Evolutionary conservation across 495 filamentous ascomycete species (phyloP).

Genomic region (Chaetomidium leptoderma): DNA sequence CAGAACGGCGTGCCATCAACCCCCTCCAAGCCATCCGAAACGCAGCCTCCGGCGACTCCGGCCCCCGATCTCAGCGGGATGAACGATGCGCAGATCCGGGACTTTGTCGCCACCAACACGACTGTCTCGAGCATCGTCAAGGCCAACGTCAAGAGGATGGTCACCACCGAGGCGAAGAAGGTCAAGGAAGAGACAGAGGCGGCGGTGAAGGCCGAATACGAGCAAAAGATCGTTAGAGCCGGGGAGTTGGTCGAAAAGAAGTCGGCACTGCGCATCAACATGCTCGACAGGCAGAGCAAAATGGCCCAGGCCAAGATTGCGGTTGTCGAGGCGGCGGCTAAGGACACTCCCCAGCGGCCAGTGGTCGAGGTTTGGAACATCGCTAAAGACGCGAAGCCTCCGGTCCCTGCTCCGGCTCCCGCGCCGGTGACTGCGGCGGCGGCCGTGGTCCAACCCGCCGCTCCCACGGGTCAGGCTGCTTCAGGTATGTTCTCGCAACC

Average conservation of each 20-base stretch:
- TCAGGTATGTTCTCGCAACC: slow-evolving; percentile 25
- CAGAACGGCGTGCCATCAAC: slow-evolving; percentile 38
- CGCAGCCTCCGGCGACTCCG: slow-evolving; percentile 31
- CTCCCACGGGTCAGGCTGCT: slow-evolving; percentile 21
- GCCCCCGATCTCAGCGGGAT: slow-evolving; percentile 38
- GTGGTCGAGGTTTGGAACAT: slow-evolving; percentile 82
- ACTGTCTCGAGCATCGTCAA: slow-evolving; percentile 61
- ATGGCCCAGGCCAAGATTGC: slow-evolving; percentile 65
- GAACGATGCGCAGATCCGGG: slow-evolving; percentile 59
- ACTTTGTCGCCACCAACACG: slow-evolving; percentile 60
- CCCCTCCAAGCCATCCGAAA: slow-evolving; percentile 27
- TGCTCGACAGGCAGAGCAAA: slow-evolving; percentile 68
- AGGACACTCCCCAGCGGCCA: slow-evolving; percentile 74
- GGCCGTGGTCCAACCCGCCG: not conserved
- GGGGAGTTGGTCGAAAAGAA: slow-evolving; percentile 60
- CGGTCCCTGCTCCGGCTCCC: slow-evolving; percentile 39
- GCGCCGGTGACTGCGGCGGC: slow-evolving; percentile 20
- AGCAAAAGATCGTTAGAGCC: slow-evolving; percentile 48
- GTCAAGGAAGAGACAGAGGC: slow-evolving; percentile 49
- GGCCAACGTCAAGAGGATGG: slow-evolving; percentile 59
- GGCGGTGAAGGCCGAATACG: slow-evolving; percentile 39
- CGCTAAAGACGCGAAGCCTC: slow-evolving; percentile 65
- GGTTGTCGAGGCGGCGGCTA: slow-evolving; percentile 71
- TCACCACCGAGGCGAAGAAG: slow-evolving; percentile 57
- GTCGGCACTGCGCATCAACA: slow-evolving; percentile 66